A percentile compares a stretch with the other conserved stretches of the same genome.
These are phyloP conservation scores for Pseudogymnoascus sp. DNA, from an alignment of 2,329 filamentous ascomycete genomes.

Conservation along the genomic window DNA sequence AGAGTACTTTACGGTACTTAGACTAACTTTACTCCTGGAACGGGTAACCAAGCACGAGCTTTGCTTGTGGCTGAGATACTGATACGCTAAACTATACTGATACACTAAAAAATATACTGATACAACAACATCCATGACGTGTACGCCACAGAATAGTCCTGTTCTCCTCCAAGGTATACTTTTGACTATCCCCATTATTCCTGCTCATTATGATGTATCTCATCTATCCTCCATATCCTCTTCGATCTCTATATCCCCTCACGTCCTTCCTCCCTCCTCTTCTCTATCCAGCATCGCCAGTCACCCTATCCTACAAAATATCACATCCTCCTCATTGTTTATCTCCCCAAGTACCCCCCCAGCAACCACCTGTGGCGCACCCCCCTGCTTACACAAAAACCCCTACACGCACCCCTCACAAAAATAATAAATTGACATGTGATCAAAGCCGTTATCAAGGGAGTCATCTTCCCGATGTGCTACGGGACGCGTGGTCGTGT, in stretches of 20 bases:
- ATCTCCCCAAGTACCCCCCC: background rate
- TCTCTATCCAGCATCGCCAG: no score
- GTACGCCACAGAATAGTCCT: background rate
- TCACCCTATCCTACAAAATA: background rate
- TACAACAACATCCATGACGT: background rate
- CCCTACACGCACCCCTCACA: background rate
- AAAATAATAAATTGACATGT: background rate
- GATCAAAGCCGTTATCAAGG: background rate
- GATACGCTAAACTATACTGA: background rate
- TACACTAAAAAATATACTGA: background rate
- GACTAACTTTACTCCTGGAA: background rate
- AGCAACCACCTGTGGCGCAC: background rate
- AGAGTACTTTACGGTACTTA: background rate
- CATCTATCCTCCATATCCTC: background rate
- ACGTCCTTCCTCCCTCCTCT: background rate
- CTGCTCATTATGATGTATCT: background rate
- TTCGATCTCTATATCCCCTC: background rate
- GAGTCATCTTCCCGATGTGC: background rate
- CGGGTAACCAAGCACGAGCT: background rate
- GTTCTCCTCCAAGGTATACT: background rate
- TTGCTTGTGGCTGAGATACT: background rate
- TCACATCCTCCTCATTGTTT: background rate
- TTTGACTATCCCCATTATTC: background rate
- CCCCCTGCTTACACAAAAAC: background rate
- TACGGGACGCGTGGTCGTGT: background rate